Conservation (phyloP, 2,329 filamentous ascomycete genomes). For the Aaosphaeria arxii region DNA sequence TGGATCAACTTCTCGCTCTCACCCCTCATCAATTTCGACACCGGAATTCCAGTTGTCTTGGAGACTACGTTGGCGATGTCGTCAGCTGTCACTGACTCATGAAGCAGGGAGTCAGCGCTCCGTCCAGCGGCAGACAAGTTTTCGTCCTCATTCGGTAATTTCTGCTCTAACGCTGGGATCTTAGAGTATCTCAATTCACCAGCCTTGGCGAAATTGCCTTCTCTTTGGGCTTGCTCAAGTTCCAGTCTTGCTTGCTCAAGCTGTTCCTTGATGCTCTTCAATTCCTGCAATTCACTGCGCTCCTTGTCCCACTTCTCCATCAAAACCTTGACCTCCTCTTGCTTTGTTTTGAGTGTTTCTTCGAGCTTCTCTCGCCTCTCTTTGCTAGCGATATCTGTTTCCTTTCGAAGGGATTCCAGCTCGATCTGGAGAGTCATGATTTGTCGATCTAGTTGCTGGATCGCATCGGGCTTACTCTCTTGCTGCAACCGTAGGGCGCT, state of each 20-base stretch:
- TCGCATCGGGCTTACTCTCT: conserved; percentile 94
- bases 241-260: conserved; percentile 82
- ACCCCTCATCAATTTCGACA: conserved; percentile 86
- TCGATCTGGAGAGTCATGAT: conserved; percentile 99
- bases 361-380: conserved; percentile 87
- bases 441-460: conserved; percentile 86
- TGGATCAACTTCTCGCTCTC: conserved; percentile 92
- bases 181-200: conserved; percentile 85
- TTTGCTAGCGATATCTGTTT: conserved; percentile 83
- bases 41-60: conserved; percentile 86
- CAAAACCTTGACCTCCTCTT: conserved; percentile 71
- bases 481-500: conserved; percentile 88
- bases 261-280: conserved; percentile 86
- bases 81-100: conserved; percentile 92
- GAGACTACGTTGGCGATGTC: conserved; percentile 93
- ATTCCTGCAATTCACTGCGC: conserved; percentile 75
- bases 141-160: conserved; percentile 71
- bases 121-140: conserved; percentile 17
- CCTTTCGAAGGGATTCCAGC: conserved; percentile 88
- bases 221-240: conserved; percentile 80
- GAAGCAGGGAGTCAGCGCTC: conserved; percentile 63
- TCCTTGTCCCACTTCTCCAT: conserved; percentile 90
- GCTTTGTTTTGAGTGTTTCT: conserved; percentile 68
- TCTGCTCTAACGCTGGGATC: conserved; percentile 77
- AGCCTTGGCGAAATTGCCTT: conserved; percentile 86